These are phyloP conservation scores for Polychaeton citri DNA, from an alignment of 2,329 filamentous ascomycete species.

Conservation along the genomic window DNA sequence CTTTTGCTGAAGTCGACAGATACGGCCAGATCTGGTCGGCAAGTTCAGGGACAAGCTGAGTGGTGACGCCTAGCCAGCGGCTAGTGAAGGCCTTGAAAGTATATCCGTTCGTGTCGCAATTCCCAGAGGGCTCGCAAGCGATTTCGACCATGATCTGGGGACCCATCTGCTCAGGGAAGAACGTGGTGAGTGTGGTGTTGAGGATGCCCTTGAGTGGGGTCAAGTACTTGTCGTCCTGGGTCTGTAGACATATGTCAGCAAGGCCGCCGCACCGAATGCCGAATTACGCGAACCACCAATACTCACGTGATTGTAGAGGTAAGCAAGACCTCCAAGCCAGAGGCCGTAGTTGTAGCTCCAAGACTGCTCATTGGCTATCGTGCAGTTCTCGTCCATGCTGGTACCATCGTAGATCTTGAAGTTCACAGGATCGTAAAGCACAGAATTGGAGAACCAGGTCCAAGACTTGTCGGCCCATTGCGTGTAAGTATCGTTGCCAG, in stretches of 20 bases:
- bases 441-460: conserved; percentile 39
- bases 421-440: conserved; percentile 32
- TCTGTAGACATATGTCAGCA: conserved; percentile 1
- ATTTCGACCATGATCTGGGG: conserved; percentile 31
- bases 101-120: conserved; percentile 49
- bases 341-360: conserved; percentile 47
- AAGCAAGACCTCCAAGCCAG: conserved; percentile 50
- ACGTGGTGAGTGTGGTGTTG: conserved; percentile 31
- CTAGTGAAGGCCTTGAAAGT: conserved; percentile 68
- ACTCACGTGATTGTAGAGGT: conserved; percentile 47
- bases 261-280: background rate
- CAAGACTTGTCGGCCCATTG: conserved; percentile 59
- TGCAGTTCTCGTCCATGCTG: conserved; percentile 41
- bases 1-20: conserved; percentile 34
- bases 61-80: conserved; percentile 44
- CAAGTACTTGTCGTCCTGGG: conserved; percentile 4
- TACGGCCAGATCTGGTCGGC: conserved; percentile 24
- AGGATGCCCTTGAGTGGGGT: conserved; percentile 34
- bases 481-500: conserved; percentile 39
- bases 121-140: conserved; percentile 12
- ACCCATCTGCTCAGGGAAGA: conserved; percentile 38
- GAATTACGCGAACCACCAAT: conserved; percentile 40
- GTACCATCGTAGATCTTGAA: conserved; percentile 50
- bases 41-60: conserved; percentile 30
- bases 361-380: conserved; percentile 28